A percentile compares a stretch with the other conserved stretches of the same genome.
Evolutionary conservation across 2,329 filamentous ascomycete species (phyloP).

Genomic region (Metarhizium guizhouense): DNA sequence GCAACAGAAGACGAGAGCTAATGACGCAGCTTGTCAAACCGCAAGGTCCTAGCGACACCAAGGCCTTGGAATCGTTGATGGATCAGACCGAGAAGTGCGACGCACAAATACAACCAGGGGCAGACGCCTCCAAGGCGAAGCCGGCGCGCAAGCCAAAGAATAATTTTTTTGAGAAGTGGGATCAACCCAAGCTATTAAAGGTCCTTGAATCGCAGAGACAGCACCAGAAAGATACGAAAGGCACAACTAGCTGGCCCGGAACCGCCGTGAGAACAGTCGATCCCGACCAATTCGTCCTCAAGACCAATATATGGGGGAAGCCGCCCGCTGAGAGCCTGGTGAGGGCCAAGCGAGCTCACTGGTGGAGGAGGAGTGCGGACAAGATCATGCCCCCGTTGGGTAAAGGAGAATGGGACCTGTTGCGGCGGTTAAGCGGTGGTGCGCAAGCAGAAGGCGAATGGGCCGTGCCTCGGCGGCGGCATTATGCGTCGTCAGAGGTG

Average conservation of each 20-base stretch:
- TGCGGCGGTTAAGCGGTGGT: conserved; percentile 38
- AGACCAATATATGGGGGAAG: conserved; percentile 40
- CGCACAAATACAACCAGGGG: neutral
- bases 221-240: conserved; percentile 17
- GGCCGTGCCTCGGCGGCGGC: conserved; percentile 25
- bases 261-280: conserved; percentile 19
- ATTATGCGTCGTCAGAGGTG: conserved; percentile 9
- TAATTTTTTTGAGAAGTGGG: conserved; percentile 39
- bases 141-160: conserved; percentile 9
- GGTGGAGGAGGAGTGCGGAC: conserved; percentile 36
- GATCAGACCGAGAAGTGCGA: conserved; percentile 2
- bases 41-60: conserved; percentile 29
- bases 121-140: neutral
- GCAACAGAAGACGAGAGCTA: conserved; percentile 41
- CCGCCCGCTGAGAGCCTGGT: conserved; percentile 28
- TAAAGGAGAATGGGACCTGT: conserved; percentile 43
- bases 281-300: conserved; percentile 28
- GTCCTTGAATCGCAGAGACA: conserved; percentile 33
- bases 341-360: conserved; percentile 34
- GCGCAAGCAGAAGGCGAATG: conserved; percentile 26
- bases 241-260: conserved; percentile 16
- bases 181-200: conserved; percentile 32
- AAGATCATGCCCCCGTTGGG: conserved; percentile 47
- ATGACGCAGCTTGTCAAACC: conserved; percentile 27
- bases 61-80: conserved; percentile 28